Evolutionary conservation across 176 grass and related monocot genomes (phyloP).

Genomic region (Elymus sibiricus): DNA sequence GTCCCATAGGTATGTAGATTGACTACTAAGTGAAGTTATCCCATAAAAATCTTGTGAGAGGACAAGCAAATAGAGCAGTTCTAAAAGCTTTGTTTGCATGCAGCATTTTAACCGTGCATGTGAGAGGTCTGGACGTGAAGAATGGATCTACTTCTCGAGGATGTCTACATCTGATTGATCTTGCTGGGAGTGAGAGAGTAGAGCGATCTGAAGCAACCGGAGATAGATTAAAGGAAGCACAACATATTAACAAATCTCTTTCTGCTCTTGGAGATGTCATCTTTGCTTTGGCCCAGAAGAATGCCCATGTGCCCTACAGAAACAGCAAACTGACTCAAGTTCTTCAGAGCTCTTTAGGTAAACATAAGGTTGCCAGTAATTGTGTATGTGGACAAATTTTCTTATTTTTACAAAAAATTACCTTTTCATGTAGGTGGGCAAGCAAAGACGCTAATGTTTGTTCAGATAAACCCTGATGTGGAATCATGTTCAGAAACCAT

Average conservation of each 20-base stretch:
- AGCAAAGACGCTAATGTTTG: constrained; percentile 97
- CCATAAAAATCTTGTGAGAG: background rate
- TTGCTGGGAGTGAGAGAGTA: constrained; percentile 96
- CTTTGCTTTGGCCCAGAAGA: constrained; percentile 86
- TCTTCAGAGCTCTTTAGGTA: constrained; percentile 97
- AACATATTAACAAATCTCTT: constrained; percentile 87
- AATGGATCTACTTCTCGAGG: constrained; percentile 84
- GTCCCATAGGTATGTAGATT: constrained; percentile 75
- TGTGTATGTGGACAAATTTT: background rate
- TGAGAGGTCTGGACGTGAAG: constrained; percentile 79
- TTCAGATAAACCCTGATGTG: constrained; percentile 87
- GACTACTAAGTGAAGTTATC: background rate
- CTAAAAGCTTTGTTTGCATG: constrained; percentile 25
- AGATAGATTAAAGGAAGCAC: constrained; percentile 92
- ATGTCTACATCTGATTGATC: constrained; percentile 92
- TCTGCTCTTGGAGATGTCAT: constrained; percentile 95
- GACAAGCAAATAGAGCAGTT: background rate
- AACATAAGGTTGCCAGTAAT: constrained; percentile 17
- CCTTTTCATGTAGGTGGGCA: constrained; percentile 73
- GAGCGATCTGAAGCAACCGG: constrained; percentile 96
- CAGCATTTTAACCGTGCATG: constrained; percentile 96
- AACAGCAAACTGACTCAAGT: constrained; percentile 99
- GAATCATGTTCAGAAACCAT: constrained; percentile 95
- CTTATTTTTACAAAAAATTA: background rate
- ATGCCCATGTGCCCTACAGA: constrained; percentile 81